Percentiles rank a stretch among this genome's conserved stretches.
Conservation (phyloP, 1,284 basidiomycete genomes). For the Lentinula novae-zelandiae region DNA sequence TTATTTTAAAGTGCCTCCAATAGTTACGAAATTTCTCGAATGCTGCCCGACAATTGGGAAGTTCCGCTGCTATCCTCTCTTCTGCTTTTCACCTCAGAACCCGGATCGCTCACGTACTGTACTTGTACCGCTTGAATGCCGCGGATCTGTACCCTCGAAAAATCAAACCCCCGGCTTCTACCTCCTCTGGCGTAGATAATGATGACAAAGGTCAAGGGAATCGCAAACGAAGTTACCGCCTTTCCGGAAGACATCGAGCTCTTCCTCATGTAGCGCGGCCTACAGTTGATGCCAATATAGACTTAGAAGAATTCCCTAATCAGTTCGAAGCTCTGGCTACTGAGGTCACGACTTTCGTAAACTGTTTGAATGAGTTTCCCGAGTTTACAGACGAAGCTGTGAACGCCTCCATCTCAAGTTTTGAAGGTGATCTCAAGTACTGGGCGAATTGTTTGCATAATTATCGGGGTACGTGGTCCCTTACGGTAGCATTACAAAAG, state of each 20-base stretch:
- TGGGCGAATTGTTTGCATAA: conserved; percentile 66
- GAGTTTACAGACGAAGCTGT: conserved; percentile 72
- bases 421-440: conserved; percentile 69
- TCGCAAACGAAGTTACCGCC: conserved; percentile 16
- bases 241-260: conserved; percentile 23
- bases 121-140: conserved; percentile 67
- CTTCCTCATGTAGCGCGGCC: conserved; percentile 49
- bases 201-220: conserved; percentile 1
- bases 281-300: conserved; percentile 49
- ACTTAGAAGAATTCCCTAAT: conserved; percentile 60
- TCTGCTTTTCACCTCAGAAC: conserved; percentile 65
- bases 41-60: conserved; percentile 68
- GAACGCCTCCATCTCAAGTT: conserved; percentile 59
- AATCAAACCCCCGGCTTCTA: conserved; percentile 37
- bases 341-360: conserved; percentile 60
- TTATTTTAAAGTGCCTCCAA: neutral
- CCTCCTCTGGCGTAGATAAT: neutral
- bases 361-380: conserved; percentile 66
- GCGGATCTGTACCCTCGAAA: conserved; percentile 68
- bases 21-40: conserved; percentile 71
- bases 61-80: conserved; percentile 68
- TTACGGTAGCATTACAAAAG: neutral
- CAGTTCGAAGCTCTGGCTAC: conserved; percentile 56
- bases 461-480: conserved; percentile 45
- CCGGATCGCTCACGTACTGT: conserved; percentile 59